Base-by-base conservation (phyloP, 2,329 filamentous ascomycete species). In the Talaromyces funiculosus region DNA sequence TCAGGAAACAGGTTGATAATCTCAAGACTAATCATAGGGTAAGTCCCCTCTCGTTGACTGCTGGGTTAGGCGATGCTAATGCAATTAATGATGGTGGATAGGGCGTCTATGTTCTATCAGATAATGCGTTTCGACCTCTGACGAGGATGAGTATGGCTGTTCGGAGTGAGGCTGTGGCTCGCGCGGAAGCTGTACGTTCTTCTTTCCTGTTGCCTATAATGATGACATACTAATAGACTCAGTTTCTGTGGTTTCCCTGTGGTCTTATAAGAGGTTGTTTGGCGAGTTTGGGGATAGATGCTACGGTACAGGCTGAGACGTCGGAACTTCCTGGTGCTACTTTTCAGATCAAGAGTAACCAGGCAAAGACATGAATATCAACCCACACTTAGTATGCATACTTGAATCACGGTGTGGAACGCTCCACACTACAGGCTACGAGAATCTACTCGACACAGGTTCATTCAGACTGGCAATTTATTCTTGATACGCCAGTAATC, bases 1-100 rank as follows among this genome's bases (percentile, higher is more conserved):
- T 97, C 76, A 84, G 90, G 72, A 99, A 99, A 77, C 95, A 97
- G 75, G 90, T 99, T 71, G 94, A 99, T 76, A 99, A 99, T 73
- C 82, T 99, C 51, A 99, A 99, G 78, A 99, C 94, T 8, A 99
- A 99, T 72, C 94, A 99, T 73, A 82, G 94, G 68, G 89, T 91
- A 29, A 14, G 56, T 31, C 18, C 18, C 29, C 49, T 5, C 10
- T 14, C 20, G 16, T 40, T 1, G 7, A 40, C 2, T n/a, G n/a
- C n/a, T n/a, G n/a, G 37, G 16, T 40, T 7, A 40, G n/a, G 16
- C 16, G 16, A 40, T 40, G 38, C 38, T 42, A n/a, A 42, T 42
- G n/a, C n/a, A 9, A 20, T 40, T 18, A 3, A 16, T 40, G n/a
- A 22, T 55, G 29, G 20, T 29, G 29, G 10, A 59, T 62, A 90